Evolutionary conservation across 1,284 basidiomycete genomes (phyloP).

Genomic region (Malassezia sympodialis): DNA sequence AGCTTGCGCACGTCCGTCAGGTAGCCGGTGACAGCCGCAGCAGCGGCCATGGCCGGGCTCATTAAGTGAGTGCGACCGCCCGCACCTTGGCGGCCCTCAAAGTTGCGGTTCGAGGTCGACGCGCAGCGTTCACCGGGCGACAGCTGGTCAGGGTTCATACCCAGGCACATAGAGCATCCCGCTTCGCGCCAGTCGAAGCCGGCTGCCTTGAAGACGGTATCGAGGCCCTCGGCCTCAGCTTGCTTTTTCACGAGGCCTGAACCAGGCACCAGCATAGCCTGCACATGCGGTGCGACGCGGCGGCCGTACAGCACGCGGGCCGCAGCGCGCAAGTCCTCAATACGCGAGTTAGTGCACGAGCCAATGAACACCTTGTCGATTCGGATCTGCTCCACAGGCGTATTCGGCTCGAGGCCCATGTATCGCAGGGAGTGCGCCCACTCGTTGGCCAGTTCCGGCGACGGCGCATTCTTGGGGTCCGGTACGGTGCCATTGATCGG

Average conservation of each 20-base stretch:
- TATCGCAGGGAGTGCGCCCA: constrained; percentile 39
- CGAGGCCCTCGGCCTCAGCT: constrained; percentile 46
- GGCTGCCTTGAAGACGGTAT: constrained; percentile 45
- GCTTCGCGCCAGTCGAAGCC: constrained; percentile 48
- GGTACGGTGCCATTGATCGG: constrained; percentile 42
- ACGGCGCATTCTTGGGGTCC: constrained; percentile 36
- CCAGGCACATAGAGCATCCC: constrained; percentile 47
- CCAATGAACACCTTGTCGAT: constrained; percentile 48
- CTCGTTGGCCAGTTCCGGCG: constrained; percentile 28
- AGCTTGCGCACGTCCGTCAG: constrained; percentile 46
- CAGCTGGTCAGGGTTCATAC: constrained; percentile 48
- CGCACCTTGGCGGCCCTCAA: constrained; percentile 44
- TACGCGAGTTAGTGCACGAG: constrained; percentile 46
- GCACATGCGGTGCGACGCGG: constrained; percentile 34
- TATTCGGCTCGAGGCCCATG: constrained; percentile 43
- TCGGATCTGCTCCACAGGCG: constrained; percentile 45
- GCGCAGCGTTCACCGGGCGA: constrained; percentile 45
- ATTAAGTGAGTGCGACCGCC: constrained; percentile 46
- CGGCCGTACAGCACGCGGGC: constrained; percentile 42
- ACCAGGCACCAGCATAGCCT: constrained; percentile 46
- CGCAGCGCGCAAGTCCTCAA: constrained; percentile 44
- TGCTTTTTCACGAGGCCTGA: constrained; percentile 47
- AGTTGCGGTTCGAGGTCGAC: constrained; percentile 48
- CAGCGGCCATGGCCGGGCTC: constrained; percentile 46
- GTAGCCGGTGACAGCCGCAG: constrained; percentile 42